phyloP scores from a whole-genome alignment of 2,329 filamentous ascomycete genomes.

The Penicillium brasilianum region DNA sequence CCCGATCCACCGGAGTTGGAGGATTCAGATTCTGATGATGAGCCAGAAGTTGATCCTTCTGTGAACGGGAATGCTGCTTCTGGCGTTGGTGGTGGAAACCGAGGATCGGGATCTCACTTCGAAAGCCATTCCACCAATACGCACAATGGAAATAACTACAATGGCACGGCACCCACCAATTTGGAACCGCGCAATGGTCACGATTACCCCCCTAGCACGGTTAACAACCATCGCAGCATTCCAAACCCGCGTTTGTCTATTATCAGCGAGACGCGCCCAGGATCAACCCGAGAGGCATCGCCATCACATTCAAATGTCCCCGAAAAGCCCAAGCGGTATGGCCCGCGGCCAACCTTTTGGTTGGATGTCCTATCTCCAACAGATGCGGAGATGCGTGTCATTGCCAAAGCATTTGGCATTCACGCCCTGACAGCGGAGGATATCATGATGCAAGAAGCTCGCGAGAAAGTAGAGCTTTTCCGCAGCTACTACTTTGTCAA shows the following conservation, averaged over 20 bases:
- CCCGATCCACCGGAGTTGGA: conserved; percentile 79
- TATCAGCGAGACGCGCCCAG: conserved; percentile 43
- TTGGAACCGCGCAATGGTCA: conserved; percentile 20
- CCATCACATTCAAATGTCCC: conserved; percentile 28
- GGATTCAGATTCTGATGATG: conserved; percentile 73
- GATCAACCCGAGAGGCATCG: conserved; percentile 33
- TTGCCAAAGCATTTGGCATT: conserved; percentile 91
- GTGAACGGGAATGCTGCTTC: conserved; percentile 24
- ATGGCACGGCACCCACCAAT: neutral
- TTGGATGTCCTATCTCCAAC: conserved; percentile 90
- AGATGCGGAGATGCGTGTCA: conserved; percentile 91
- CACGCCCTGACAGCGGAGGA: conserved; percentile 95
- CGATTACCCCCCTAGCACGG: neutral
- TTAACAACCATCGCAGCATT: conserved; percentile 24
- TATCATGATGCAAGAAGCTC: conserved; percentile 95
- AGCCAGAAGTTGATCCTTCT: conserved; percentile 44
- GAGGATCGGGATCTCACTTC: conserved; percentile 11
- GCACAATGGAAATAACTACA: neutral
- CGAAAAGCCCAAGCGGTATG: conserved; percentile 60
- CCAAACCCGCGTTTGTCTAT: conserved; percentile 39
- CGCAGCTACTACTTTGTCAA: conserved; percentile 98
- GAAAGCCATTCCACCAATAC: conserved; percentile 14
- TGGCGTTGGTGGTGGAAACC: conserved; percentile 19
- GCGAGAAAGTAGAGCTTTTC: conserved; percentile 97
- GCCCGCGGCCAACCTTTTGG: conserved; percentile 94